Conservation (phyloP, 176 grass and related monocot species). For the Echinochloa phyllopogon region DNA sequence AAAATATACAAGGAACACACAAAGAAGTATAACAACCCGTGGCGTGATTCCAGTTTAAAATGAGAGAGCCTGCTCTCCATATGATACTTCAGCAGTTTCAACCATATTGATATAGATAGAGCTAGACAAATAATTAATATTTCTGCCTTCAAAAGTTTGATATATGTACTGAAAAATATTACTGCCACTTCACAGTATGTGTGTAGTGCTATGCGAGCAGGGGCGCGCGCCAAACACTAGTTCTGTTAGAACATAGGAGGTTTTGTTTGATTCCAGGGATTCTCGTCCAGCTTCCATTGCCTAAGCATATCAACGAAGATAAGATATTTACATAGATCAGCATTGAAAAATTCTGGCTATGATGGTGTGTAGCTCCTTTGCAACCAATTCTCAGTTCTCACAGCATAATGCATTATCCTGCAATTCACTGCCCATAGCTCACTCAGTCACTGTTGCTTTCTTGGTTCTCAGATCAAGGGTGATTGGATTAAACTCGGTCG, state of each 20-base stretch:
- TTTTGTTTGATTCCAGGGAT: slow-evolving; percentile 59
- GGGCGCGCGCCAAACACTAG: too few relatives aligned
- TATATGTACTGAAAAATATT: too few relatives aligned
- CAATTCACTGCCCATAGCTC: neutral
- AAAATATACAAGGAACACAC: too few relatives aligned
- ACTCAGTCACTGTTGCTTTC: neutral
- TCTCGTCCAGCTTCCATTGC: slow-evolving; percentile 93
- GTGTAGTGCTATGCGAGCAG: too few relatives aligned
- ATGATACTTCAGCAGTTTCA: too few relatives aligned
- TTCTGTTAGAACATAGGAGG: neutral
- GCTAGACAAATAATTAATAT: too few relatives aligned
- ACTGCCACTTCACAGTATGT: too few relatives aligned
- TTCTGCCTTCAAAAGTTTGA: too few relatives aligned
- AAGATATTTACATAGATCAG: slow-evolving; percentile 76
- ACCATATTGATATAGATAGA: too few relatives aligned
- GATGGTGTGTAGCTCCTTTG: slow-evolving; percentile 59
- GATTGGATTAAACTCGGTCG: slow-evolving; percentile 89
- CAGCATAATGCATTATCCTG: neutral
- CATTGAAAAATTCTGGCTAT: slow-evolving; percentile 89
- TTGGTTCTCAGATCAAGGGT: slow-evolving; percentile 79
- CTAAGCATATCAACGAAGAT: slow-evolving; percentile 95
- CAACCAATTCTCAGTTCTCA: slow-evolving; percentile 9
- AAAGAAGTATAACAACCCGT: too few relatives aligned
- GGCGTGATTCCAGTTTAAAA: too few relatives aligned
- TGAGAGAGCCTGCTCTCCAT: too few relatives aligned